Conservation (phyloP, 352 stramenopile species). For the Pythium monospermum region DNA sequence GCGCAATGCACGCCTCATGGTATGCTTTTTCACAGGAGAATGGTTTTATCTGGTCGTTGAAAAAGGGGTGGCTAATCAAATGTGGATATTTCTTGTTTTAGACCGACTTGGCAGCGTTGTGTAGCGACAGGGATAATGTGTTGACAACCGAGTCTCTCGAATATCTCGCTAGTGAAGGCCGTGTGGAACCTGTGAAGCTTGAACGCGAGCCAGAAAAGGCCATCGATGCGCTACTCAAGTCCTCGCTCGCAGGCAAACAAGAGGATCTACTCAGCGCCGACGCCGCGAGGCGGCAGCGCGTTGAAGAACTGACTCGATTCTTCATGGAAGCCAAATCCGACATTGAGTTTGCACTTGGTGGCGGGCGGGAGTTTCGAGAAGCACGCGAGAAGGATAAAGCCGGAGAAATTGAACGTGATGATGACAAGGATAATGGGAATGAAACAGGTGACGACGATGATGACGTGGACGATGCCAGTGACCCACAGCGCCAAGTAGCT, state of each 20-base stretch:
- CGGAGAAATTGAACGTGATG: conserved; percentile 40
- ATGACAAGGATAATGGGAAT: conserved; percentile 40
- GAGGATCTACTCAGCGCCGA: conserved; percentile 74
- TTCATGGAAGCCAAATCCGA: conserved; percentile 90
- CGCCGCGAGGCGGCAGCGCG: conserved; percentile 65
- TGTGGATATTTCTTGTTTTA: no score
- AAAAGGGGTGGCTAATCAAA: no score
- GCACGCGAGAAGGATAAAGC: conserved; percentile 69
- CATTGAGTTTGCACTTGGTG: conserved; percentile 82
- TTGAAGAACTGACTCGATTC: conserved; percentile 85
- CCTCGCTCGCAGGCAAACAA: conserved; percentile 29
- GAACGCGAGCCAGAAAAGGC: conserved; percentile 60
- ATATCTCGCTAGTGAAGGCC: conserved; percentile 51
- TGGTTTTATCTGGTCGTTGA: not conserved
- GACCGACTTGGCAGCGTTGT: conserved; percentile 65
- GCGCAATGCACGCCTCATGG: conserved; percentile 74
- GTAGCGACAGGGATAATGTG: conserved; percentile 66
- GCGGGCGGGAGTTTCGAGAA: conserved; percentile 63
- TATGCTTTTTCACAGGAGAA: conserved; percentile 23
- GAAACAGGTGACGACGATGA: conserved; percentile 55
- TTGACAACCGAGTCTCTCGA: conserved; percentile 70
- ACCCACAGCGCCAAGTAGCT: conserved; percentile 44
- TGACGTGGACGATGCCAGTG: conserved; percentile 32
- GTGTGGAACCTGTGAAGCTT: conserved; percentile 69
- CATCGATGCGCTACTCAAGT: conserved; percentile 15